Base-by-base conservation (phyloP, 495 filamentous ascomycete species). In the Talaromyces trachyspermus region DNA sequence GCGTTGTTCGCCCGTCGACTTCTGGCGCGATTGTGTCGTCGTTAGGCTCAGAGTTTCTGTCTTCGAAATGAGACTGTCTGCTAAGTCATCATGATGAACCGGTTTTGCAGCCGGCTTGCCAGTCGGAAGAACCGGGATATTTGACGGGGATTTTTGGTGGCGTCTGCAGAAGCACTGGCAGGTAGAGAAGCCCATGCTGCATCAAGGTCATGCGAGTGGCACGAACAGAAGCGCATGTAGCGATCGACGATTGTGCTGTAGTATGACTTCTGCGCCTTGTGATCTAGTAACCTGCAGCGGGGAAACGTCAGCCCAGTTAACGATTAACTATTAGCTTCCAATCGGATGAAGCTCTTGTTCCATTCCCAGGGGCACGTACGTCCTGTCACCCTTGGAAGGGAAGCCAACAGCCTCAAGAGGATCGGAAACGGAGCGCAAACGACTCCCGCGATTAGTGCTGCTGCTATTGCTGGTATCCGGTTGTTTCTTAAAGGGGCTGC, bases 191-290 rank as follows among this genome's bases (percentile, higher is more conserved):
- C 76, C 53, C 94, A 87, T 43, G 83, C 81, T 46, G 75, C 74
- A 49, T 88, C 78, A 22, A 96, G 78, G 47, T 81, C 75, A 50
- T 85, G 79, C 26, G 77, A 68, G 57, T 80, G 74, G 43, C 75
- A 77, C 35, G 84, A 84, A 67, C 88, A 92, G 64, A 95, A 92
- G 50, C 75, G 78, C 72, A 94, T 83, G 66, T 92, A 98, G 43
- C 88, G 81, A 53, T 86, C 78, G 46, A 86, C 77, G 51, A 97
- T 91, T 58, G 79, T 88, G 54, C 84, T 74, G 64, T 86, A 95
- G 74, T 94, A 96, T 25, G 74, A 64, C 62, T 91, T 80, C 62
- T 96, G 89, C 11, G 71, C 74, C 59, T 82, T 85, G 54, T 76
- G 68, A 50, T 88, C 81, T 40, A 90, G 76, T 23, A 95, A 72